A percentile compares a stretch with the other conserved stretches of the same genome.
phyloP scores from a whole-genome alignment of 345 rosid species.

The Carallia brachiata region DNA sequence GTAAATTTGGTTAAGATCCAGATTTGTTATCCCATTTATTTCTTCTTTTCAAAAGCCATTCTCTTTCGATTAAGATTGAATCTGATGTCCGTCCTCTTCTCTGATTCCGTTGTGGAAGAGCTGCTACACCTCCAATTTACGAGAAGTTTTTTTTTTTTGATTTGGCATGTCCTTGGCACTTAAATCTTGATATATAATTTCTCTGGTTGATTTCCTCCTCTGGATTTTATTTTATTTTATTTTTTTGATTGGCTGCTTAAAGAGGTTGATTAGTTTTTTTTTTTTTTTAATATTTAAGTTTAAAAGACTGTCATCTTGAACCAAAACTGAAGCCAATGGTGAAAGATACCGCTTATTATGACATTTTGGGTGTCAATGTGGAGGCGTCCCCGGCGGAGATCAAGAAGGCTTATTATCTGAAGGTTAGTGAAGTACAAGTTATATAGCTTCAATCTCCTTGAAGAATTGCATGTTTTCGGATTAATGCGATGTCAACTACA shows the following conservation, averaged over 20 bases:
- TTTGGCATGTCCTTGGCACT: too few species aligned
- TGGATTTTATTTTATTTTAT: not conserved
- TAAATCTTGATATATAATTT: not conserved
- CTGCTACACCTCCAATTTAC: too few species aligned
- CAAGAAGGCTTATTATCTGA: conserved; percentile 86
- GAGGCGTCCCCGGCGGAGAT: conserved; percentile 76
- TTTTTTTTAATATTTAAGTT: not conserved
- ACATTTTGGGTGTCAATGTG: conserved; percentile 61
- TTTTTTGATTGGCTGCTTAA: not conserved
- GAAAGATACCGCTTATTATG: conserved; percentile 61
- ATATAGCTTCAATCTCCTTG: too few species aligned
- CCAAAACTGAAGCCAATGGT: conserved; percentile 1
- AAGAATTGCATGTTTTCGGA: too few species aligned
- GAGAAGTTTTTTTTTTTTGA: too few species aligned
- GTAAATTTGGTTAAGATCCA: conserved; percentile 8
- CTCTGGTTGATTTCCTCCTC: not conserved
- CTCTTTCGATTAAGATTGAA: not conserved
- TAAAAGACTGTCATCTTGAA: not conserved
- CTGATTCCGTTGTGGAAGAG: not conserved
- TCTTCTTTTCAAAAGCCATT: not conserved
- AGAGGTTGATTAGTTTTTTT: not conserved
- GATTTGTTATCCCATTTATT: not conserved
- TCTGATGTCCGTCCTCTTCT: not conserved
- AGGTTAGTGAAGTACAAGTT: conserved; percentile 38
- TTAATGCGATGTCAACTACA: not conserved